A percentile compares a stretch with the other conserved stretches of the same genome.
phyloP scores from a whole-genome alignment of 2,329 filamentous ascomycete species.

The Aureobasidium melanogenum region DNA sequence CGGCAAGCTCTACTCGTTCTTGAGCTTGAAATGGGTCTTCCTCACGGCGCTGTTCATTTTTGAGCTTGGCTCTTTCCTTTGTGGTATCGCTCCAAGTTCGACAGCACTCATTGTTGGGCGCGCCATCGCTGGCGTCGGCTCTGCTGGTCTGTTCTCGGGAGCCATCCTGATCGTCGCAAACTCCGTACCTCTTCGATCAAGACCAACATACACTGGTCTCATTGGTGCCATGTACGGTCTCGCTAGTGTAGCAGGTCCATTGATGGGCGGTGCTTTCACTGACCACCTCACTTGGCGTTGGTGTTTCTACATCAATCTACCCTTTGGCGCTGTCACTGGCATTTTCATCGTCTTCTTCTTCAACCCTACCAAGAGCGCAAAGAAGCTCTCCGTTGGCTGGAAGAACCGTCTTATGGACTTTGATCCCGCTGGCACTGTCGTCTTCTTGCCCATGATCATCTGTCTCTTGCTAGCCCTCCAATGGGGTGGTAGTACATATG shows the following conservation, averaged over 20 bases:
- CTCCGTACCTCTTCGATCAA: conserved; percentile 36
- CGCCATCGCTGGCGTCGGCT: conserved; percentile 42
- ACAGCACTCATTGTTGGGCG: conserved; percentile 43
- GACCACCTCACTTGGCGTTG: conserved; percentile 39
- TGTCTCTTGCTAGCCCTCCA: conserved; percentile 42
- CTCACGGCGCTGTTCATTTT: conserved; percentile 13
- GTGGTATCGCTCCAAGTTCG: conserved; percentile 43
- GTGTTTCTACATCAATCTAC: conserved; percentile 47
- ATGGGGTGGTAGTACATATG: conserved; percentile 41
- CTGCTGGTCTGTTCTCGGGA: conserved; percentile 43
- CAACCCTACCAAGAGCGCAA: conserved; percentile 26
- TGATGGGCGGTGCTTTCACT: conserved; percentile 32
- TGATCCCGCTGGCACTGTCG: conserved; percentile 36
- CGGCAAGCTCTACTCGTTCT: conserved; percentile 8
- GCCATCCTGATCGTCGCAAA: conserved; percentile 40
- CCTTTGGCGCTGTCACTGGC: conserved; percentile 38
- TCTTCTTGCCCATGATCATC: conserved; percentile 41
- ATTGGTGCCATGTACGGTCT: conserved; percentile 41
- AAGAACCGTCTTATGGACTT: conserved; percentile 35
- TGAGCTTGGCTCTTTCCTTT: conserved; percentile 21
- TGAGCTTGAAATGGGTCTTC: conserved; percentile 16
- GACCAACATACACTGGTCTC: conserved; percentile 43
- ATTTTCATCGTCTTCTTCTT: conserved; percentile 29
- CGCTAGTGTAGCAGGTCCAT: conserved; percentile 39
- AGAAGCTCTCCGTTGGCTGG: conserved; percentile 26